Base-by-base conservation (phyloP, 2,329 filamentous ascomycete genomes). In the Ascochyta rabiei region DNA sequence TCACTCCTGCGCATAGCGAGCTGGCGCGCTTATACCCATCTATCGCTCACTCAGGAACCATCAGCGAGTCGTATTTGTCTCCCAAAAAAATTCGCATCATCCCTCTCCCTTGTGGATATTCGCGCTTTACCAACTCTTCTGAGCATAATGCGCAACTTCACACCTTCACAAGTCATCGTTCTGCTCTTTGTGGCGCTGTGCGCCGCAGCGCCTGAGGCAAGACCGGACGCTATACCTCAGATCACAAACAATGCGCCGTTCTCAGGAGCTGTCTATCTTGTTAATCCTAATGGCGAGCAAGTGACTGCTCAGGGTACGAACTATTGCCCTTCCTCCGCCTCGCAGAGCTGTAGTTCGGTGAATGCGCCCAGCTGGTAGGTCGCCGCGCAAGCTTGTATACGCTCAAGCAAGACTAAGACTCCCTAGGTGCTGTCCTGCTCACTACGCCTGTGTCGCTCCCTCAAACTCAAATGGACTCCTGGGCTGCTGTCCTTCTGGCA, bases 291-390 rank as follows among this genome's bases (percentile, higher is more conserved):
- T 48, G 73, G 72, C 23, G 61, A 69, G 44, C 61, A 70, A 15
- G 64, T 76, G 21, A 70, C 65, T 19, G 68, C 78, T 56, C 62
- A 70, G 53, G 59, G 57, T n/a, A 48, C 64, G 16, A 72, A 73
- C 44, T 60, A 62, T 47, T 76, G 74, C 53, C 74, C 74, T 21
- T 61, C 62, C 9, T 65, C 64, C 4, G 73, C 72, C n/a, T 71
- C 71, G 2, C 58, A 75, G 49, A 77, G 75, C 61, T 81, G 79
- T 61, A 73, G 70, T 39, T 73, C 67, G 26, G 77, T 80, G 42
- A 65, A 72, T 30, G 69, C 76, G 38, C 70, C 76, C 6, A 74
- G 75, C 48, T 81, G 76, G 79, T 80, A 61, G 59, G 75, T 53
- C 38, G 5, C 16, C 16, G 2, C 2, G 8, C 13, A 23, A 15